Evolutionary conservation across 257 asterid species (phyloP).

Genomic region (Penstemon davidsonii): DNA sequence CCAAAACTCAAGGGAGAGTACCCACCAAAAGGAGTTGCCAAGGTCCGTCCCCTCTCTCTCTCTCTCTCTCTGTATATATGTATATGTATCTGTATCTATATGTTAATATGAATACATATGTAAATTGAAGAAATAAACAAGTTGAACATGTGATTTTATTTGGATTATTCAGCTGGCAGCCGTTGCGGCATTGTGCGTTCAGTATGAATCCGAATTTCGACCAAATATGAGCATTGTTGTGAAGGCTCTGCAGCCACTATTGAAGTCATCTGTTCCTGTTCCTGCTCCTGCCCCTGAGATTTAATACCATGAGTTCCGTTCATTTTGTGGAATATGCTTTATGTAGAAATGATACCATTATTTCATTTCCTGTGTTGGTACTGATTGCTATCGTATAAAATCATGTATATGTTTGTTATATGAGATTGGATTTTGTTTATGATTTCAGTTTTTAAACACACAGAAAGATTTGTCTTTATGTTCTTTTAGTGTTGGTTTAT

Average conservation of each 20-base stretch:
- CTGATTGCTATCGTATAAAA: constrained; percentile 10
- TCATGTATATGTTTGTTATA: background rate
- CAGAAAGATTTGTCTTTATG: background rate
- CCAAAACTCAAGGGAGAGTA: constrained; percentile 70
- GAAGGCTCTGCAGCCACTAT: constrained; percentile 42
- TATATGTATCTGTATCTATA: background rate
- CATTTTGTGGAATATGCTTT: constrained; percentile 3
- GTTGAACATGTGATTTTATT: background rate
- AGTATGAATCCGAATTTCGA: constrained; percentile 45
- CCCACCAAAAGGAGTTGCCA: constrained; percentile 90
- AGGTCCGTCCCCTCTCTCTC: constrained; percentile 46
- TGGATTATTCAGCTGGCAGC: constrained; percentile 36
- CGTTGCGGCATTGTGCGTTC: constrained; percentile 46
- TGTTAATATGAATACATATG: background rate
- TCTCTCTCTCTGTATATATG: constrained; percentile 3
- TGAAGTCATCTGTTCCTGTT: constrained; percentile 29
- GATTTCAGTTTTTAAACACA: constrained; percentile 9
- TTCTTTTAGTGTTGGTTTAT: background rate
- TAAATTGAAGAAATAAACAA: background rate
- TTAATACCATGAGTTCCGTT: constrained; percentile 4
- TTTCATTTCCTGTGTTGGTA: constrained; percentile 11
- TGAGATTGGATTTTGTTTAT: constrained; percentile 11
- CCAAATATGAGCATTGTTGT: constrained; percentile 47
- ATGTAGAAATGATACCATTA: constrained; percentile 5
- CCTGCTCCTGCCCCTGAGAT: constrained; percentile 25